A percentile compares a stretch with the other conserved stretches of the same genome.
Evolutionary conservation across 2,329 filamentous ascomycete genomes (phyloP).

Genomic region (Arthrobotrys pseudoclavata): DNA sequence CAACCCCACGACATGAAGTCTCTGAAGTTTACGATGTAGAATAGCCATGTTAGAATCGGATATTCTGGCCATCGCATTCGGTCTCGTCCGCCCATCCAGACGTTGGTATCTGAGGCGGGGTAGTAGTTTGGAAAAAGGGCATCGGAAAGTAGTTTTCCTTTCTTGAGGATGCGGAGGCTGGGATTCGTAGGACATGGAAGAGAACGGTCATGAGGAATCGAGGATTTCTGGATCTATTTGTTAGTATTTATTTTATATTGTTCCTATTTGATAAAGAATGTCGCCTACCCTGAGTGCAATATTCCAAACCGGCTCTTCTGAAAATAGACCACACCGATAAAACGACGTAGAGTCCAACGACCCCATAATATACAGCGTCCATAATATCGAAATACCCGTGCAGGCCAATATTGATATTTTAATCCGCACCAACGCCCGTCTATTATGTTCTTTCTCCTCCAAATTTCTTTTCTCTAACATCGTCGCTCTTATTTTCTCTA

Average conservation of each 20-base stretch:
- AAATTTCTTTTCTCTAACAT: neutral
- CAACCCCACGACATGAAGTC: neutral
- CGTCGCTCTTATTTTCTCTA: neutral
- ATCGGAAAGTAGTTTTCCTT: slow-evolving; percentile 26
- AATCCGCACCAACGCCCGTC: neutral
- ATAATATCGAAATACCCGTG: slow-evolving; percentile 9
- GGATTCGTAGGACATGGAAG: neutral
- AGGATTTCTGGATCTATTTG: too few species aligned
- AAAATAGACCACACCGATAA: neutral
- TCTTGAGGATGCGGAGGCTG: slow-evolving; percentile 18
- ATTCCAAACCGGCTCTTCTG: neutral
- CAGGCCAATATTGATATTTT: slow-evolving; percentile 26
- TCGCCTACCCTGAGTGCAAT: neutral
- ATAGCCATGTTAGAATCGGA: slow-evolving; percentile 29
- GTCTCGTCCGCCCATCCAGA: slow-evolving; percentile 15
- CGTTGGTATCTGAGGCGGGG: neutral
- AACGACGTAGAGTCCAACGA: neutral
- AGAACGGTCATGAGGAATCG: neutral
- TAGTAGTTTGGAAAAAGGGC: slow-evolving; percentile 16
- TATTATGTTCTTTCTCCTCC: slow-evolving; percentile 8
- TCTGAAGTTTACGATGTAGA: slow-evolving; percentile 34
- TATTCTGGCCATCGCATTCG: slow-evolving; percentile 38
- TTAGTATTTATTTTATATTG: neutral
- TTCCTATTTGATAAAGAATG: too few species aligned
- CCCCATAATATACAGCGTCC: neutral